phyloP scores from a whole-genome alignment of 495 filamentous ascomycete species.

The Hypoxylon rickii region DNA sequence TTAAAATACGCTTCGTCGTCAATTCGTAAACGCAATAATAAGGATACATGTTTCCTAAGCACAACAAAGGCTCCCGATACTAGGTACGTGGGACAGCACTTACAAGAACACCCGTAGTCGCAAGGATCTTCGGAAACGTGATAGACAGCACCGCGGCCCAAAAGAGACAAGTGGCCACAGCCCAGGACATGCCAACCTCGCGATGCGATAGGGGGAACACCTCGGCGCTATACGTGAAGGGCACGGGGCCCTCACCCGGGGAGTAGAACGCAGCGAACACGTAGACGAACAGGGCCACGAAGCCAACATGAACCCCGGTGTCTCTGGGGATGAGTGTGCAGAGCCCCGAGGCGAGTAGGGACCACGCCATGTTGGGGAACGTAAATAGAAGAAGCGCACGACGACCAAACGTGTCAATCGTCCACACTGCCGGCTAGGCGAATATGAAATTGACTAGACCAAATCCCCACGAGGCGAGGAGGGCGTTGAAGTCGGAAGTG shows the following conservation, averaged over 20 bases:
- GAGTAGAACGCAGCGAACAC: constrained; percentile 71
- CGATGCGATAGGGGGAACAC: constrained; percentile 78
- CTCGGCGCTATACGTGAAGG: constrained; percentile 77
- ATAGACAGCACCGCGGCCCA: constrained; percentile 76
- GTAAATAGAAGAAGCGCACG: constrained; percentile 67
- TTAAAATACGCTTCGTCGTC: too few species aligned
- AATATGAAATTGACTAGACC: constrained; percentile 66
- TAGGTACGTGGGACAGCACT: too few species aligned
- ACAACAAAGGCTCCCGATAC: too few species aligned
- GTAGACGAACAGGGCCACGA: constrained; percentile 69
- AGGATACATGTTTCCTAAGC: too few species aligned
- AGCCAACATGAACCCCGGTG: constrained; percentile 51
- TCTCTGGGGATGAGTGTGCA: constrained; percentile 57
- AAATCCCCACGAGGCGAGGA: constrained; percentile 62
- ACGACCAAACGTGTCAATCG: constrained; percentile 68
- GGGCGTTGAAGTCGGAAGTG: constrained; percentile 44
- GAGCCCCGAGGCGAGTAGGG: constrained; percentile 61
- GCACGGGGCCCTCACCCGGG: constrained; percentile 71
- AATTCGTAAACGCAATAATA: not conserved
- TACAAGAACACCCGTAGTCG: constrained; percentile 51
- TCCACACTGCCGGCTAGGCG: constrained; percentile 69
- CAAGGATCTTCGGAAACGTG: constrained; percentile 70
- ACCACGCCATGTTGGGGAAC: constrained; percentile 64
- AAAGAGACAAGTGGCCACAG: constrained; percentile 72
- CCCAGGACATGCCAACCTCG: constrained; percentile 77